Evolutionary conservation across 1,139 yeast species (phyloP).

Genomic region (Lodderomyces margitis): DNA sequence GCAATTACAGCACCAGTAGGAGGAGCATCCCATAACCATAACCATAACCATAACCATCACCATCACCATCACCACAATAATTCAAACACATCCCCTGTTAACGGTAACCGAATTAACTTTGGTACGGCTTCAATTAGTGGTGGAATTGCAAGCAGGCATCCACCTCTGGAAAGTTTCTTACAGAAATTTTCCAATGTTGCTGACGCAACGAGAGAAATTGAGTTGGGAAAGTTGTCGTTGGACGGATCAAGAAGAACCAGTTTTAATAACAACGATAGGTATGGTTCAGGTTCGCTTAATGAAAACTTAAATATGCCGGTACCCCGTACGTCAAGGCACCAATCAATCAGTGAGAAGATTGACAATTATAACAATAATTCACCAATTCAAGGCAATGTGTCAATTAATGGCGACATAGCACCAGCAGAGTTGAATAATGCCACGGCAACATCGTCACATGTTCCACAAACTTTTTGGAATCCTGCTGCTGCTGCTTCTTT

Average conservation of each 20-base stretch:
- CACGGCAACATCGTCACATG: constrained; percentile 17
- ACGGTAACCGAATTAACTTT: constrained; percentile 31
- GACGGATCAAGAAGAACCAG: constrained; percentile 48
- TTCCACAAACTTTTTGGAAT: constrained; percentile 54
- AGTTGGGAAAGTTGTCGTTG: constrained; percentile 35
- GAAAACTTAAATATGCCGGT: constrained; percentile 49
- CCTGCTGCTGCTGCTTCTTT: constrained; percentile 63
- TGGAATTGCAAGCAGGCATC: constrained; percentile 50
- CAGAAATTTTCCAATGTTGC: constrained; percentile 74
- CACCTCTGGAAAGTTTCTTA: constrained; percentile 51
- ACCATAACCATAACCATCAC: constrained; percentile 6
- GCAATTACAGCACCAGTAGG: constrained; percentile 44
- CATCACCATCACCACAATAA: constrained; percentile 6
- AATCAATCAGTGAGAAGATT: constrained; percentile 63
- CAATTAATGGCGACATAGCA: constrained; percentile 30
- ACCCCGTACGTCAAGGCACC: constrained; percentile 47
- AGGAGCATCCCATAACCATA: background rate
- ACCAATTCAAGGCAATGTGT: constrained; percentile 50
- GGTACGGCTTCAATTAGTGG: constrained; percentile 66
- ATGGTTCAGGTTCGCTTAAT: constrained; percentile 39
- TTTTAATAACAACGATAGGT: constrained; percentile 26
- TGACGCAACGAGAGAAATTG: constrained; percentile 77
- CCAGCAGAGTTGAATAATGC: constrained; percentile 12
- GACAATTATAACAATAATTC: constrained; percentile 54
- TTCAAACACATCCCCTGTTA: constrained; percentile 7